Conservation (phyloP, 768 basidiomycete genomes). For the Boletus coccyginus region DNA sequence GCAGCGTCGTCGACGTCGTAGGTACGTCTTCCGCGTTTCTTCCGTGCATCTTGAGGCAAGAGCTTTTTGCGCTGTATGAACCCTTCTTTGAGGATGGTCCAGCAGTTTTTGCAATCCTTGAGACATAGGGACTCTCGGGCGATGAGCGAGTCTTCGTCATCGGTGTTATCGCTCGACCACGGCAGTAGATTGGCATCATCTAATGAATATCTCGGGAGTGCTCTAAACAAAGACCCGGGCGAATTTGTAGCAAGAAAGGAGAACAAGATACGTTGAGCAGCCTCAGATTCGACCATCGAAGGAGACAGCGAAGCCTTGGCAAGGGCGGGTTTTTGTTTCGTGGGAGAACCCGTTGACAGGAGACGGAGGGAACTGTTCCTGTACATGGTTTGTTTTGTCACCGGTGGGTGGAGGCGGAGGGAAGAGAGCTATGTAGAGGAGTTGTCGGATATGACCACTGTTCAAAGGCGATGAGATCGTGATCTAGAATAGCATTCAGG, state of each 20-base stretch:
- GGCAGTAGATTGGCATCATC: constrained; percentile 5
- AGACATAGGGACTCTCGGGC: constrained; percentile 54
- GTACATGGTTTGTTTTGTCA: constrained; percentile 13
- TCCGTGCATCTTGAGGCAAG: constrained; percentile 14
- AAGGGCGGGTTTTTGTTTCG: constrained; percentile 44
- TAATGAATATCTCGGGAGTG: constrained; percentile 50
- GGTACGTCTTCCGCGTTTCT: constrained; percentile 33
- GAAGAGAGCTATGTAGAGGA: constrained; percentile 70
- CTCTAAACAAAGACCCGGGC: constrained; percentile 49
- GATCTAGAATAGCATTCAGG: constrained; percentile 6
- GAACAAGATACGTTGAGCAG: constrained; percentile 52
- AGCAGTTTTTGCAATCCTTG: constrained; percentile 51
- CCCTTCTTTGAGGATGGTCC: constrained; percentile 58
- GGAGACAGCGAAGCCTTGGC: constrained; percentile 41
- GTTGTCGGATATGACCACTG: constrained; percentile 64
- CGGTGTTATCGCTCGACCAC: constrained; percentile 27
- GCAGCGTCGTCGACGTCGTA: constrained; percentile 27
- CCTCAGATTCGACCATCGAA: constrained; percentile 43
- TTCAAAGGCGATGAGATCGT: constrained; percentile 10
- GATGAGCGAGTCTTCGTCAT: constrained; percentile 53
- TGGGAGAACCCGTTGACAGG: constrained; percentile 45
- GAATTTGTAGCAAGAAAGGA: constrained; percentile 57
- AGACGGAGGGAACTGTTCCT: constrained; percentile 26
- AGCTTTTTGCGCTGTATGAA: constrained; percentile 41
- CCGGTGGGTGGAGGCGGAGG: constrained; percentile 35